A percentile compares a stretch with the other conserved stretches of the same genome.
These are phyloP conservation scores for Solanum medicagineum DNA, from an alignment of 257 asterid species.

Conservation along the genomic window DNA sequence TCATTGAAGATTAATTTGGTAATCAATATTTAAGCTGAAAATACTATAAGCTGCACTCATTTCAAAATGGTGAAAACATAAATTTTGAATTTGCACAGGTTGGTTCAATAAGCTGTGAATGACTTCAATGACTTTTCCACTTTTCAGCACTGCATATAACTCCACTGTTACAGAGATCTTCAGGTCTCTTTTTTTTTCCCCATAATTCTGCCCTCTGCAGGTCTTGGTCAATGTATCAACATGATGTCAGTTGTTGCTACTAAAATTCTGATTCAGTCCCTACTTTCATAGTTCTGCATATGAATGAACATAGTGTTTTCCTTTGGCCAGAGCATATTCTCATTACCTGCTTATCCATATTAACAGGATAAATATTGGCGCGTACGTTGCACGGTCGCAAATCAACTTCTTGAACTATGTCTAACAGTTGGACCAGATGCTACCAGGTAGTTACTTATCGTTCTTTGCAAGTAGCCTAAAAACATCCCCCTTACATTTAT, in stretches of 20 bases:
- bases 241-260: neutral
- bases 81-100: constrained; percentile 11
- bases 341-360: neutral
- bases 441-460: constrained; percentile 10
- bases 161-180: neutral
- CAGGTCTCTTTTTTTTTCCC: neutral
- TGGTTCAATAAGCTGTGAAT: neutral
- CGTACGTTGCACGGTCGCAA: constrained; percentile 27
- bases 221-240: neutral
- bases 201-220: too few relatives aligned
- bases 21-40: too few relatives aligned
- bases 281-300: neutral
- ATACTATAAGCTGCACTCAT: neutral
- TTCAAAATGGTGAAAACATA: too few relatives aligned
- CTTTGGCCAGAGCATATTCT: neutral
- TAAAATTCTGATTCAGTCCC: neutral
- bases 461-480: neutral
- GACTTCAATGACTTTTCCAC: neutral
- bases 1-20: neutral
- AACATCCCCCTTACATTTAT: neutral
- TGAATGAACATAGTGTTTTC: neutral
- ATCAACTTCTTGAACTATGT: constrained; percentile 22
- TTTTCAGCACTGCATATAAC: too few relatives aligned
- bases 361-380: constrained; percentile 22
- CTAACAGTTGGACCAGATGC: constrained; percentile 31